Evolutionary conservation across 352 stramenopile species (phyloP).

Genomic region (Blastocystis sp.): DNA sequence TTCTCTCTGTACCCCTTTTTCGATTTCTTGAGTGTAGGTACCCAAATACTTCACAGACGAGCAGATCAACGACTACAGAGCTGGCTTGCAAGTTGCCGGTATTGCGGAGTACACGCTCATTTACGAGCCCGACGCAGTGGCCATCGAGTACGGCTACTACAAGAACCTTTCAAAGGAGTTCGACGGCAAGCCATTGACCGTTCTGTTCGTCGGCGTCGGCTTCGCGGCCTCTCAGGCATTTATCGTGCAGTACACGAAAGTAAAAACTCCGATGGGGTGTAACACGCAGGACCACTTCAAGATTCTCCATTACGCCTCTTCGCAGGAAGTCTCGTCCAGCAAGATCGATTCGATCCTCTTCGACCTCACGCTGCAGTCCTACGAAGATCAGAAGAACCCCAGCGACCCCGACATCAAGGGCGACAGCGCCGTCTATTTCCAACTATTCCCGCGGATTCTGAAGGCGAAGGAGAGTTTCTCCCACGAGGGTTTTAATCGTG

Average conservation of each 20-base stretch:
- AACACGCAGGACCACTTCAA: constrained; percentile 7
- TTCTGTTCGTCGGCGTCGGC: constrained; percentile 65
- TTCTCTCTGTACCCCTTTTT: constrained; percentile 35
- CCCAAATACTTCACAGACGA: constrained; percentile 29
- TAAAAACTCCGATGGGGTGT: background rate
- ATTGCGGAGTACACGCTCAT: constrained; percentile 46
- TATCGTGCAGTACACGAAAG: constrained; percentile 8
- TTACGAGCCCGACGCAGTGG: constrained; percentile 20
- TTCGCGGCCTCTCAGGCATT: constrained; percentile 42
- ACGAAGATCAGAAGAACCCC: constrained; percentile 1
- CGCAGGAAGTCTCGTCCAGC: constrained; percentile 14
- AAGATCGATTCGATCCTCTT: constrained; percentile 16
- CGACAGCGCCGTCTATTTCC: background rate
- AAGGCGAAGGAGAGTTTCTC: constrained; percentile 18
- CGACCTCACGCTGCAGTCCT: constrained; percentile 2
- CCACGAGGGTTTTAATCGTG: background rate
- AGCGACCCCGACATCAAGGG: background rate
- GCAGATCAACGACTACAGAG: constrained; percentile 38
- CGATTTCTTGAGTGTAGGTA: constrained; percentile 19
- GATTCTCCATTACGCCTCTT: constrained; percentile 19
- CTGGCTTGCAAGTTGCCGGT: background rate
- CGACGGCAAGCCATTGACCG: background rate
- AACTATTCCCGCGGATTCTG: background rate
- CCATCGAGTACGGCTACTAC: constrained; percentile 44
- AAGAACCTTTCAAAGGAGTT: constrained; percentile 25